Evolutionary conservation across 75 land plant genomes (phyloP), one percentile per base, ranked within the genome.

Genomic region (Selaginella tamariscina): DNA sequence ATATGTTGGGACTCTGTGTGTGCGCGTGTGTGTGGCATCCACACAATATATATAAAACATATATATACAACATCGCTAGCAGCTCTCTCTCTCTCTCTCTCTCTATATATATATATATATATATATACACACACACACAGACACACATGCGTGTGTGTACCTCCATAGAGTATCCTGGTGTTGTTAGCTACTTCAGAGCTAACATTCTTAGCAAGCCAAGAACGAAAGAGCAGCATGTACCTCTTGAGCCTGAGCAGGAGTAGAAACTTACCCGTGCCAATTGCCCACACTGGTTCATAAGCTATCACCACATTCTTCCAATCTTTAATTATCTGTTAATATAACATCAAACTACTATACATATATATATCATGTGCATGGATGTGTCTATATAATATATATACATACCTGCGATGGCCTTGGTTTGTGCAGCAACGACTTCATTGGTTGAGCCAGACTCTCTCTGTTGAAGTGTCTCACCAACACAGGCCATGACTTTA

Each of bases 201-300:
- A 63, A 84, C 88, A 75, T 85, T 77, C 27, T 39, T 65, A 0
- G 77, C 55, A 33, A 91, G 75, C 93, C 93, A 88, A 49, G 82
- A 82, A 63, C 96, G 77, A 70, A n/a, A 91, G 55, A 33, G 81
- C 86, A 72, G 29, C 68, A 72, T 91, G 96, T 70, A 91, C 97
- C 75, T 91, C 97, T 74, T 91, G 97, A 67, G 97, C 97, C 68
- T 91, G 97, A 22, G 78, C 82, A 56, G 97, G 97, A 59, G 85
- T 81, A 68, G 97, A 93, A 68, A 91, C 97, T 73, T 84, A 56
- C 97, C 97, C 20, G 97, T 88, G 64, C 97, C 97, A 86, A 91
- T 91, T 21, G 97, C 97, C 97, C 94, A 91, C 33, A 91, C 89
- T 54, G 97, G 97, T 64, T 91, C 97, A 78, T 91, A 91, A 21